Percentiles rank a stretch among this genome's conserved stretches.
Evolutionary conservation across 2,329 filamentous ascomycete species (phyloP).

Genomic region (Cytospora chrysosperma): DNA sequence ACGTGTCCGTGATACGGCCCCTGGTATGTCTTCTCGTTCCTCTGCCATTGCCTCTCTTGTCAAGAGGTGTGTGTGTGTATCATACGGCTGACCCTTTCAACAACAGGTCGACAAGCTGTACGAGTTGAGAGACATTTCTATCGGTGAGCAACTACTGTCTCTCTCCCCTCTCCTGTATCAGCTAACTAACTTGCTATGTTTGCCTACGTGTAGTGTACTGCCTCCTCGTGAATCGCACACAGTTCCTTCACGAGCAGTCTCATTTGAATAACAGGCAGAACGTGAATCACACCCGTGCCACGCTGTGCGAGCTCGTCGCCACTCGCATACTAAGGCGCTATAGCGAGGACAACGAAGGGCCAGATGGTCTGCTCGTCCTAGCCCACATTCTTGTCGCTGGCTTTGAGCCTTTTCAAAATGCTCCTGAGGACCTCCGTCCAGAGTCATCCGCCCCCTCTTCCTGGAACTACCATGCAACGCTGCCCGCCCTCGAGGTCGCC

Average conservation of each 20-base stretch:
- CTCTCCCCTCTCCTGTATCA: background rate
- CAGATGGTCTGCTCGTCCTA: constrained; percentile 68
- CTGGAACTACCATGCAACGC: constrained; percentile 54
- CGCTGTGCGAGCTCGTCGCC: constrained; percentile 77
- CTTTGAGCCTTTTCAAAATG: constrained; percentile 84
- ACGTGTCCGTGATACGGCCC: constrained; percentile 74
- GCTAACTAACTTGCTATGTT: background rate
- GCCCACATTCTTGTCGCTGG: constrained; percentile 79
- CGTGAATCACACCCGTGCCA: constrained; percentile 74
- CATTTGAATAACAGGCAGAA: constrained; percentile 77
- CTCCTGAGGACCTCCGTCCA: constrained; percentile 63
- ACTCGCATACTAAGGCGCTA: constrained; percentile 75
- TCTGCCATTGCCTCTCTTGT: background rate
- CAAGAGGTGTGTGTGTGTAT: background rate
- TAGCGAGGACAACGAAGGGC: constrained; percentile 72
- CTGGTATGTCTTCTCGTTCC: constrained; percentile 43
- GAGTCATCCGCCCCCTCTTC: constrained; percentile 52
- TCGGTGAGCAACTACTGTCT: constrained; percentile 48
- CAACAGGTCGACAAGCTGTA: constrained; percentile 71
- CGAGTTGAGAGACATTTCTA: constrained; percentile 74
- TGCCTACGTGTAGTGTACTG: constrained; percentile 63
- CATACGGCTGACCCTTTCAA: background rate
- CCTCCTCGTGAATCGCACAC: constrained; percentile 75
- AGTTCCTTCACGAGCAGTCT: constrained; percentile 76
- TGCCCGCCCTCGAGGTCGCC: constrained; percentile 79